Evolutionary conservation across 495 filamentous ascomycete genomes (phyloP), one percentile per base, ranked within the genome.

Genomic region (Cairneyella variabilis): DNA sequence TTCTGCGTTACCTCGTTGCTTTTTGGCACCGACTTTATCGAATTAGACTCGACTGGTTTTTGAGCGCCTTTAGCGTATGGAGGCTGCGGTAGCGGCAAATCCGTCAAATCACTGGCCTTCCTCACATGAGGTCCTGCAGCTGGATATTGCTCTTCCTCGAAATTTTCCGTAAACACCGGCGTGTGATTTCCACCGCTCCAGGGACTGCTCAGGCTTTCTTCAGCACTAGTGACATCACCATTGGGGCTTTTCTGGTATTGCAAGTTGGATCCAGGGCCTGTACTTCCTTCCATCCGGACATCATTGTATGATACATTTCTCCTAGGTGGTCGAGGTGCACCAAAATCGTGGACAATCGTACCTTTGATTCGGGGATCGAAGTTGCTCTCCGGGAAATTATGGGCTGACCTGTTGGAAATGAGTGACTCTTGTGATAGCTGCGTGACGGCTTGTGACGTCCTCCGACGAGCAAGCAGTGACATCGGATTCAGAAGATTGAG

Each of bases 281-380:
- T n/a, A 4, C 22, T 25, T 7, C 48, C 36, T 51, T 58, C 37
- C 39, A 51, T 41, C 51, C 59, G 42, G 53, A 72, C 51, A 65
- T 69, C 51, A 59, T 70, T 11, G 75, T 78, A 23, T 20, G 62
- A 79, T 54, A 51, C 77, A 72, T 40, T 80, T 73, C 52, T 59
- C 44, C 77, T 80, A 3, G 57, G 48, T n/a, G 80, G 76, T 30
- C 89, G 74, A 9, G 91, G 91, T 0, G 85, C 89, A 59, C 88
- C 92, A 57, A 97, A 97, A 66, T 97, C 91, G 68, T 97, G 91
- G 7, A 97, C 81, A 27, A 83, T 78, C 9, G 84, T 92, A 23
- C 91, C 91, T 37, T 81, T 79, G 59, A 97, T 97, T 37, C 90
- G 70, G 16, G 89, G 89, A 61, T 96, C 91, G 59, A 90, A 92